phyloP scores from a whole-genome alignment of 108 stramenopile genomes.

The Skeletonema costatum region DNA sequence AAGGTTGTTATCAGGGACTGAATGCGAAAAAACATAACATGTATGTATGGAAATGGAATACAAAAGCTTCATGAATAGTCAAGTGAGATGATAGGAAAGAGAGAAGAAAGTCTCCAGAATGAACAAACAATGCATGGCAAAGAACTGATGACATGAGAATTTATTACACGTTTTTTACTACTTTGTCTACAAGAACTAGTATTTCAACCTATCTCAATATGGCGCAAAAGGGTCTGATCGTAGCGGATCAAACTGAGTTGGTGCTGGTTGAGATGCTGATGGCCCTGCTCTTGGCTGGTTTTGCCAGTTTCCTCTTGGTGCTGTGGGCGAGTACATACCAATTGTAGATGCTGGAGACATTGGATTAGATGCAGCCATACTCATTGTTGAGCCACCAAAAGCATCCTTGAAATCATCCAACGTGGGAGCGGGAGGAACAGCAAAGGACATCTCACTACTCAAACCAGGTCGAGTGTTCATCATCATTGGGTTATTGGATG shows the following conservation, averaged over 20 bases:
- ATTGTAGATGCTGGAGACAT: constrained; percentile 13
- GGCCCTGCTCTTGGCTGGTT: constrained; percentile 1
- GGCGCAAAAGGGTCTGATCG: constrained; percentile 32
- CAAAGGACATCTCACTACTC: constrained; percentile 31
- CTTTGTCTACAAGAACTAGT: neutral
- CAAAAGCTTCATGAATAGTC: constrained; percentile 1
- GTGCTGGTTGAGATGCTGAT: neutral
- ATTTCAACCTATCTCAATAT: neutral
- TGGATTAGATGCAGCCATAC: neutral
- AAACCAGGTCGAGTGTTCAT: neutral
- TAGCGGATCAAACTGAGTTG: constrained; percentile 31
- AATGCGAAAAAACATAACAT: no score
- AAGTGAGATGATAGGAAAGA: constrained; percentile 61
- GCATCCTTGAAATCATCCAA: constrained; percentile 48
- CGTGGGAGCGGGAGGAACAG: constrained; percentile 36
- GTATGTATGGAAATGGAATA: no score
- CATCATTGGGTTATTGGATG: constrained; percentile 3
- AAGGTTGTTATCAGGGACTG: no score
- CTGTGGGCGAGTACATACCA: constrained; percentile 17
- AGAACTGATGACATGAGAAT: neutral
- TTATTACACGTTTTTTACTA: constrained; percentile 53
- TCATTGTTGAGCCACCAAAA: constrained; percentile 33
- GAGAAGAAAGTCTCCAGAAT: no score
- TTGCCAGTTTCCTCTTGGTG: constrained; percentile 21
- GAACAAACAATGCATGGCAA: no score